phyloP scores from a whole-genome alignment of 257 asterid genomes.

The Rehmannia glutinosa region DNA sequence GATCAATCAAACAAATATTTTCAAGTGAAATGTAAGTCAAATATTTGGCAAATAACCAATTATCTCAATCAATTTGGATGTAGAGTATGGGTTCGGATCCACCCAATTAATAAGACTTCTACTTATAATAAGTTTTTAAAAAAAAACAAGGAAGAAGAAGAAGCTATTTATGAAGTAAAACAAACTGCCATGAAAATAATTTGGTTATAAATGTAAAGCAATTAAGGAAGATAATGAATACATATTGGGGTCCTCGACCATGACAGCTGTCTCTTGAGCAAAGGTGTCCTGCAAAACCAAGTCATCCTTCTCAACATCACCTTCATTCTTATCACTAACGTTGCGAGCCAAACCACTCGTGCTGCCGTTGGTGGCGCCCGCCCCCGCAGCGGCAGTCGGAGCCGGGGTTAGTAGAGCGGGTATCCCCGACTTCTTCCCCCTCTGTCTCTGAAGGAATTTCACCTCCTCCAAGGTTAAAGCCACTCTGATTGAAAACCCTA shows the following conservation, averaged over 20 bases:
- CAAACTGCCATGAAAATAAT: neutral
- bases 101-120: neutral
- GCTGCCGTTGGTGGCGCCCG: slow-evolving; percentile 17
- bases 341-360: slow-evolving; percentile 42
- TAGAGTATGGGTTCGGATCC: neutral
- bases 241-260: slow-evolving; percentile 98
- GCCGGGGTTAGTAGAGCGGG: slow-evolving; percentile 52
- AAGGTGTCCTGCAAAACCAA: slow-evolving; percentile 96
- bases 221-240: slow-evolving; percentile 16
- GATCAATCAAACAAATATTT: too few species aligned
- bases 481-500: slow-evolving; percentile 32
- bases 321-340: slow-evolving; percentile 51
- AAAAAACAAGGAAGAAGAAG: too few species aligned
- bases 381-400: slow-evolving; percentile 27
- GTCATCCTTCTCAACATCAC: slow-evolving; percentile 87
- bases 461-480: slow-evolving; percentile 80
- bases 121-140: too few species aligned
- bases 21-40: slow-evolving; percentile 9
- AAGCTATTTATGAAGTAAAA: neutral
- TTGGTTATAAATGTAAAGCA: neutral
- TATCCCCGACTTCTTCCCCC: slow-evolving; percentile 84
- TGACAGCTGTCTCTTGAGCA: slow-evolving; percentile 98
- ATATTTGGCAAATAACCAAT: neutral
- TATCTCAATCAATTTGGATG: neutral
- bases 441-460: slow-evolving; percentile 83